Evolutionary conservation across 331 rosid species (phyloP), one percentile per base, ranked within the genome.

Genomic region (Saraca asoca): DNA sequence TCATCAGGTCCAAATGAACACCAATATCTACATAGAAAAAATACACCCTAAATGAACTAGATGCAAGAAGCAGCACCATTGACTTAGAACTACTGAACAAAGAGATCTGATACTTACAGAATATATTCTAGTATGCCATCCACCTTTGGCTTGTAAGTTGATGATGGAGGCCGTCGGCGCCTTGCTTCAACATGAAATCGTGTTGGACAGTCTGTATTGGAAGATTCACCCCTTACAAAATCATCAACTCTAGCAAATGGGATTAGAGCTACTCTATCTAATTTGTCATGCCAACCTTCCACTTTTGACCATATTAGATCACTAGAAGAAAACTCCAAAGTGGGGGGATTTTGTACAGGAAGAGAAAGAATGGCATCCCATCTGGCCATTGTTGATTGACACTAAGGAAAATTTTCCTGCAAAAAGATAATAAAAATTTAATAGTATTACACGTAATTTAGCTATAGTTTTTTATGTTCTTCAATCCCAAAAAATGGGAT

Each of bases 1-100:
- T 93, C 98, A 76, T 93, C 98, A 31, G 95, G 98, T 53, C 98
- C 96, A 84, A 89, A 93, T 37, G 96, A 93, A 75, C 98, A 93
- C 98, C 95, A 93, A 78, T 93, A 93, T 74, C 98, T 93, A 38
- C 77, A 72, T 35, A 56, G 50, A 12, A 12, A 82, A 62, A 46
- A 54, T 41, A 73, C 48, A 52, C 71, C 10, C 41, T 43, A 66
- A 69, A 65, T 15, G 46, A 9, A 62, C 2, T 33, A 33, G 31
- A 62, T 50, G 31, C 44, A 72, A 24, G 51, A 75, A 20, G 64
- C 56, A 19, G 56, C 51, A 62, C 24, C 61, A 61, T 17, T 4
- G 3, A 42, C 50, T 20, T 38, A 8, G 24, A 71, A 41, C 16
- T 35, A 19, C 64, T 15, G 33, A 19, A 66, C 58, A 24, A 29